Conservation (phyloP, 441 rosid species). For the Croton setiger region DNA sequence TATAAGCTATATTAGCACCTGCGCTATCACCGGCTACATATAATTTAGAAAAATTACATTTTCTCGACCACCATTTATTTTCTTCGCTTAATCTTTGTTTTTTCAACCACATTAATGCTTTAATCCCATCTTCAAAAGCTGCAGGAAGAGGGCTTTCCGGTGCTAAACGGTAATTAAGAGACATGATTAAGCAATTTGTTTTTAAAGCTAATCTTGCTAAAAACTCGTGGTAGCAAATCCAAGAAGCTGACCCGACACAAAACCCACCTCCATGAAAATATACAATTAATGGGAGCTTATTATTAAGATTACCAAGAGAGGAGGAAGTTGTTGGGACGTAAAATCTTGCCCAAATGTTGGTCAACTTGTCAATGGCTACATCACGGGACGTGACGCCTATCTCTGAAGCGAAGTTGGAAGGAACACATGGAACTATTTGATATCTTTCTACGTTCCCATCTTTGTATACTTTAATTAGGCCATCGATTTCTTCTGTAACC, state of each 20-base stretch:
- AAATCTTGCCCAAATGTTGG: constrained; percentile 36
- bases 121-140: constrained; percentile 42
- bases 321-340: constrained; percentile 24
- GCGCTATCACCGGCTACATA: constrained; percentile 38
- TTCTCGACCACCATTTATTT: not conserved
- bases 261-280: constrained; percentile 46
- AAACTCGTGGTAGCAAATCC: constrained; percentile 25
- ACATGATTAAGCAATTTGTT: constrained; percentile 25
- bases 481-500: constrained; percentile 41
- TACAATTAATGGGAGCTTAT: constrained; percentile 33
- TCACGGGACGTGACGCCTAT: constrained; percentile 39
- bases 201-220: constrained; percentile 19
- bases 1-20: constrained; percentile 34
- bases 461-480: constrained; percentile 20
- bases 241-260: constrained; percentile 28
- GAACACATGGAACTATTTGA: constrained; percentile 45
- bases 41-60: constrained; percentile 25
- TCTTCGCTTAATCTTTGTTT: constrained; percentile 24
- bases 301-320: constrained; percentile 9
- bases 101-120: constrained; percentile 52
- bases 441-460: constrained; percentile 31
- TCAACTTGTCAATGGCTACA: constrained; percentile 39
- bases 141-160: constrained; percentile 32
- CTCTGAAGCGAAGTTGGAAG: constrained; percentile 24
- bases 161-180: constrained; percentile 33